Base-by-base conservation (phyloP, 176 grass and related monocot species). In the Miscanthus lutarioriparius region DNA sequence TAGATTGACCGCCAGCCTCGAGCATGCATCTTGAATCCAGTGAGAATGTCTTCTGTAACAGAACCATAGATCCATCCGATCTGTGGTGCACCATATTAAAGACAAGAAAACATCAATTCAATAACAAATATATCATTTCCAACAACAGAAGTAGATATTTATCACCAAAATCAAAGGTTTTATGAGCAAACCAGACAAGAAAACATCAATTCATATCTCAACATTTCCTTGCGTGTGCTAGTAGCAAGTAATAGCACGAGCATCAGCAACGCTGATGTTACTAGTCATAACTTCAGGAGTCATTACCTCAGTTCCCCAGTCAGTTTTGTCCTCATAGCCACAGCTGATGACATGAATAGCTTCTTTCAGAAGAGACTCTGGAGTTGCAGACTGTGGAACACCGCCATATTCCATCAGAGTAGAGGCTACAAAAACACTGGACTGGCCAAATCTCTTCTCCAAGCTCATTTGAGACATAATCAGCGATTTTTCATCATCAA, bases 321-420 rank as follows among this genome's bases (percentile, higher is more conserved):
- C 92, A 77, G 89, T 92, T 90, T 91, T 95, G 77, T 98, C 96
- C 89, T 98, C 96, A 38, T 98, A 98, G 65, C 96, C 96, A 84
- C 96, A 98, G 77, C 96, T 98, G 83, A 98, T 98, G 74, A 98
- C 96, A 93, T 98, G 96, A 22, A 98, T 98, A 72, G 96, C 96
- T 93, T 98, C 96, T 80, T 98, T 98, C 73, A 98, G 76, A 80
- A 98, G 96, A 71, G 93, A 89, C 41, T 98, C 95, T 77, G 91
- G 95, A 88, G 92, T 95, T 93, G 95, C 95, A 70, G 92, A 98
- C 22, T 98, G 91, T 74, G 95, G 92, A 88, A 98, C 95, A 10
- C 95, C 95, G 78, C 95, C 92, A 85, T 94, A 89, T 89, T 98
- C 95, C 95, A 98, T 98, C 27, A 98, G 80, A 59, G 95, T 98